phyloP scores from a whole-genome alignment of 2,329 filamentous ascomycete genomes.

The Ramichloridium luteum region DNA sequence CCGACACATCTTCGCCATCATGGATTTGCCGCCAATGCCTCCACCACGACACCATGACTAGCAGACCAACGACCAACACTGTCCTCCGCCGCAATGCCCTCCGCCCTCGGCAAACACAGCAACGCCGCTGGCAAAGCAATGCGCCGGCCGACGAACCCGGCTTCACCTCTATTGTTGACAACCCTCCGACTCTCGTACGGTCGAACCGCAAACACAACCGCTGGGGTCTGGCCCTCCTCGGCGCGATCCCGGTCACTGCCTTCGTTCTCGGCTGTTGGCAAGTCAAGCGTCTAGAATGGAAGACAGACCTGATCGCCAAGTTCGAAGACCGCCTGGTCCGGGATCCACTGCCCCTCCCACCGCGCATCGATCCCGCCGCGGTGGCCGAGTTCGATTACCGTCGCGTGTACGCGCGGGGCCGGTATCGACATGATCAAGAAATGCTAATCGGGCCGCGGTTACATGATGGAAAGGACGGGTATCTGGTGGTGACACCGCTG shows the following conservation, averaged over 20 bases:
- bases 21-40: slow-evolving; percentile 25
- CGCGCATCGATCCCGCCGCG: slow-evolving; percentile 66
- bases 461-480: slow-evolving; percentile 80
- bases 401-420: slow-evolving; percentile 62
- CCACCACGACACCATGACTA: no score
- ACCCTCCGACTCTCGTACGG: slow-evolving; percentile 68
- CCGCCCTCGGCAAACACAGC: slow-evolving; percentile 16
- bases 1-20: slow-evolving; percentile 6
- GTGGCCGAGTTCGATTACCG: slow-evolving; percentile 87
- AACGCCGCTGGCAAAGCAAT: slow-evolving; percentile 27
- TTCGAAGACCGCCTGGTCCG: slow-evolving; percentile 86
- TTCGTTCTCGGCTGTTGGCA: slow-evolving; percentile 92
- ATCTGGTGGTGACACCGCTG: slow-evolving; percentile 80
- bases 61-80: no score
- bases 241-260: slow-evolving; percentile 79
- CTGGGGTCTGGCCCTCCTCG: slow-evolving; percentile 18
- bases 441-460: slow-evolving; percentile 91
- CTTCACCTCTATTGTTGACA: slow-evolving; percentile 79
- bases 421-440: slow-evolving; percentile 75
- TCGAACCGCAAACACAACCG: slow-evolving; percentile 58
- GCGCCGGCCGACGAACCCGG: slow-evolving; percentile 60
- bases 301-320: slow-evolving; percentile 79
- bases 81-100: slow-evolving; percentile 9
- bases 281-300: slow-evolving; percentile 84
- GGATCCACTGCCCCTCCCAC: slow-evolving; percentile 72